Evolutionary conservation across 2,329 filamentous ascomycete genomes (phyloP), one percentile per base, ranked within the genome.

Genomic region (Canariomyces notabilis): DNA sequence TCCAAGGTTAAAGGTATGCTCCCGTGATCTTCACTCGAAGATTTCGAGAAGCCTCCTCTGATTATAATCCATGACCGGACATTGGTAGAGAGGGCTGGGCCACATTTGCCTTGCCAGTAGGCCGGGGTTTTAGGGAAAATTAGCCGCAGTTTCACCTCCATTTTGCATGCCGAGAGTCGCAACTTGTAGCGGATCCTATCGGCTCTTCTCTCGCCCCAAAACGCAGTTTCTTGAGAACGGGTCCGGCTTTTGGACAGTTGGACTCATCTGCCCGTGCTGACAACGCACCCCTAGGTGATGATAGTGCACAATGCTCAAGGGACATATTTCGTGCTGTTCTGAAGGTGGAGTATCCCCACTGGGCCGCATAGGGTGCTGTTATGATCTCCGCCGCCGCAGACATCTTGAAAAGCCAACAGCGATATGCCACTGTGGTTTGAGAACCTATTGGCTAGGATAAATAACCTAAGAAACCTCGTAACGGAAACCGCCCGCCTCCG

Each of bases 141-240:
- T 60, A 60, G 58, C 58, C 58, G 57, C 53, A 51, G 58, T 59
- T 59, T 60, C 57, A 59, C 36, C 42, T 53, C 43, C 38, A 38
- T 46, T 23, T 38, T 42, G 41, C 46, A 53, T 47, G 44, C 45
- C 37, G 38, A 37, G 29, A 41, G 48, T 52, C 39, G 45, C 49
- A 53, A 41, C 15, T 43, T 50, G 44, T 42, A 44, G 34, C 43
- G 50, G 36, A 47, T 44, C 48, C 46, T 52, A 43, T 54, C 53
- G 53, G 56, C 53, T 57, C 46, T 54, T 57, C 23, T 18, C 39
- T 37, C 50, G 54, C 34, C 37, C 44, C 47, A 45, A 46, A 51
- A 51, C 37, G 45, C 42, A 34, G 42, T 18, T 39, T 19, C 42
- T 34, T 34, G 35, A 36, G 34, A 29, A 16, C 6, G 16, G 14